A percentile compares a stretch with the other conserved stretches of the same genome.
Evolutionary conservation across 148 eudicot genomes (phyloP).

Genomic region (Fagopyrum tataricum): DNA sequence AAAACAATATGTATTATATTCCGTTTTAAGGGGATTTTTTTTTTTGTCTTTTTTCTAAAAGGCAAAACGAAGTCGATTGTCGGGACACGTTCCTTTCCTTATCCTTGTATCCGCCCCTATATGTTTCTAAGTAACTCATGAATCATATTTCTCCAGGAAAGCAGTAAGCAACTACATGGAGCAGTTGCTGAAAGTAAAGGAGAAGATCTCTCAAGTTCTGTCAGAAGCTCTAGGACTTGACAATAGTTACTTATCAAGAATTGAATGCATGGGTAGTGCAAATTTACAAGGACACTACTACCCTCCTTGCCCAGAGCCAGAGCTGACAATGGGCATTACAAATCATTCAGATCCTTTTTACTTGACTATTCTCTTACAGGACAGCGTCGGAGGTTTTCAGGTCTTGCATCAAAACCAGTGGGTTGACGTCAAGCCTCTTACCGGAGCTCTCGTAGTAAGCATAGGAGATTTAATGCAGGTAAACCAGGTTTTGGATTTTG

Average conservation of each 20-base stretch:
- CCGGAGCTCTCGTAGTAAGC: conserved; percentile 35
- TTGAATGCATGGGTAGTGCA: conserved; percentile 38
- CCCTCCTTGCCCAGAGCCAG: conserved; percentile 51
- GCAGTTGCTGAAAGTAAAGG: conserved; percentile 29
- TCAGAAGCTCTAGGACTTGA: conserved; percentile 39
- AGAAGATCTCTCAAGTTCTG: conserved; percentile 28
- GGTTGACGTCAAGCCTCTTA: conserved; percentile 39
- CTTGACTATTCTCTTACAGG: conserved; percentile 46
- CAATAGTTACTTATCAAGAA: conserved; percentile 29
- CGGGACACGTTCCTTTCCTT: no score
- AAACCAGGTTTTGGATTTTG: neutral
- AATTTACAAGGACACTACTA: conserved; percentile 37
- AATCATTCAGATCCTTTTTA: conserved; percentile 50
- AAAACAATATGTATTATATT: no score
- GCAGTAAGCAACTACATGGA: conserved; percentile 33
- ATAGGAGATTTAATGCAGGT: conserved; percentile 55
- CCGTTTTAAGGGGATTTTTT: no score
- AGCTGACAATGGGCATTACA: conserved; percentile 36
- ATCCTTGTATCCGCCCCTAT: no score
- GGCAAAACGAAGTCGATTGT: no score
- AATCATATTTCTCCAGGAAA: conserved; percentile 24
- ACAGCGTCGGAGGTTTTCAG: conserved; percentile 42
- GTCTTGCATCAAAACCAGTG: conserved; percentile 38
- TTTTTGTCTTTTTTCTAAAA: no score
- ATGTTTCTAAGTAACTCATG: neutral